Evolutionary conservation across 495 filamentous ascomycete genomes (phyloP).

Genomic region (Neurospora terricola): DNA sequence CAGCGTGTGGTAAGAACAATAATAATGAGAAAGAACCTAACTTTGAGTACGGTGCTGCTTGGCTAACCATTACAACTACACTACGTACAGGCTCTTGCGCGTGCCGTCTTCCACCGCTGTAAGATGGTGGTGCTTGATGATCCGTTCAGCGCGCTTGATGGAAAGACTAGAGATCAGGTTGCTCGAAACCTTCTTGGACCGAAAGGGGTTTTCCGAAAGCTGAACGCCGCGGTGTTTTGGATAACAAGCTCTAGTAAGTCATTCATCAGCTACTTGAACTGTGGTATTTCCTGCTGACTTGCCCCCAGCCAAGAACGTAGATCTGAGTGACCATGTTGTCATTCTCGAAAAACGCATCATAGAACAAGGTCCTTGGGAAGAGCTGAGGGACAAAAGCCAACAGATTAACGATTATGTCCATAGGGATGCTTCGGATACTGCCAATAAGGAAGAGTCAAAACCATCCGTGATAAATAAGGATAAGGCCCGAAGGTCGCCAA

Average conservation of each 20-base stretch:
- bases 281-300: background rate
- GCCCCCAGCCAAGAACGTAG: constrained; percentile 8
- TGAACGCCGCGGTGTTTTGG: constrained; percentile 30
- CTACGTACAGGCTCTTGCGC: constrained; percentile 21
- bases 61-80: background rate
- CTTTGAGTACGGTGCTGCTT: background rate
- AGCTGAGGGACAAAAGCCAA: constrained; percentile 5
- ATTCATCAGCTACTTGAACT: background rate
- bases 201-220: constrained; percentile 26
- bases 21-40: background rate
- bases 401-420: constrained; percentile 12
- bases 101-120: constrained; percentile 23
- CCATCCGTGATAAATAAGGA: background rate
- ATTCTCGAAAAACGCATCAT: constrained; percentile 14
- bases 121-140: constrained; percentile 29
- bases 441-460: background rate
- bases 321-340: constrained; percentile 12
- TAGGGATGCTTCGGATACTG: background rate
- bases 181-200: constrained; percentile 29
- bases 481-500: background rate
- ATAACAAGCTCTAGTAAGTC: constrained; percentile 25
- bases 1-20: constrained; percentile 35
- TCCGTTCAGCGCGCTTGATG: constrained; percentile 28
- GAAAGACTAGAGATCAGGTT: constrained; percentile 27
- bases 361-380: constrained; percentile 15